Evolutionary conservation across 177 flowering plant genomes (phyloP), one percentile per base, ranked within the genome.

Genomic region (Tripterygium wilfordii): DNA sequence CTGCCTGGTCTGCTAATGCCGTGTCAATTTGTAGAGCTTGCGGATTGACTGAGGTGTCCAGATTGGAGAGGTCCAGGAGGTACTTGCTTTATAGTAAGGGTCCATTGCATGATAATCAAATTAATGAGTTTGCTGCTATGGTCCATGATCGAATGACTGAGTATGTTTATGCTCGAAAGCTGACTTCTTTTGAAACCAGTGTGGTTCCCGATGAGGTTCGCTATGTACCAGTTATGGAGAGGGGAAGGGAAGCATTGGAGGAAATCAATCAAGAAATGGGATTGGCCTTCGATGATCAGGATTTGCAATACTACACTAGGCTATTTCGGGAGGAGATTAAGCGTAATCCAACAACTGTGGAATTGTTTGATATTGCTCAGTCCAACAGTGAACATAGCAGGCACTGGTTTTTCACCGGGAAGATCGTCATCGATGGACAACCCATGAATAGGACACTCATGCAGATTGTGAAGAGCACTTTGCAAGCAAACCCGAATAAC

Each of bases 1-100:
- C 97, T 5, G 94, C 97, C 17, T 90, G 97, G 97, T 90, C 95
- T 40, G 65, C 94, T 17, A 90, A 90, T 80, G 97, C 91, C 33
- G 96, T 90, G 1, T 90, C 97, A 0, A 80, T 87, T 45, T 89
- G 97, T 46, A 69, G 53, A 49, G 75, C 88, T 3, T 86, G 90
- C 62, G 87, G 90, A 8, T 62, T 89, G 65, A 68, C 63, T 1
- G 97, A 86, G 57, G 77, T 86, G 28, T 65, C 51, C 25, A 74
- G 97, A 17, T n/a, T 89, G 63, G 95, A 89, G 61, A 70, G 83
- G 48, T 89, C 95, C 1, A 78, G 95, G 66, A 69, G 95, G 56
- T 89, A 86, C 53, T 36, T 84, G 65, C 54, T 89, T 52, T 74
- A 53, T 56, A 49, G 69, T 42, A 67, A 64, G 51, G 61, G 58